Conservation (phyloP, 2,329 filamentous ascomycete genomes). For the Gliomastix tumulicola region DNA sequence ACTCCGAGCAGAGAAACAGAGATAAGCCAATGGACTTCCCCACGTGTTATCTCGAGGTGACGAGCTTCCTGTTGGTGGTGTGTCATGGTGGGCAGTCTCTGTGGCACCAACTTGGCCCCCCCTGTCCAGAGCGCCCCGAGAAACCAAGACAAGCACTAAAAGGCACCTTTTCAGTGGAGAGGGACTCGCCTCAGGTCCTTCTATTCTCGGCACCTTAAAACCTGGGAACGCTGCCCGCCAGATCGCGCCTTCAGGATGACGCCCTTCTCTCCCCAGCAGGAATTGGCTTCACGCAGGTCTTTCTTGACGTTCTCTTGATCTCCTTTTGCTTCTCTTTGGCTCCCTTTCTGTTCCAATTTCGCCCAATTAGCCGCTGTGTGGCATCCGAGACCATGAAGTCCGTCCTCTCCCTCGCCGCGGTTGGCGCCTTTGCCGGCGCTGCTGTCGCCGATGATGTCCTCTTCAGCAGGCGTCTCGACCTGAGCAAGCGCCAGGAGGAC, state of each 20-base stretch:
- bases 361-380: no score
- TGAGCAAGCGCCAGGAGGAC: constrained; percentile 42
- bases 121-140: no score
- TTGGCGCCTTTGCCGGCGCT: constrained; percentile 18
- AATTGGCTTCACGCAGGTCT: not conserved
- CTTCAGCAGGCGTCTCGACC: constrained; percentile 31
- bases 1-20: not conserved
- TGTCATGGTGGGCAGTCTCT: constrained; percentile 1
- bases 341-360: not conserved
- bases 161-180: not conserved
- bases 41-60: no score
- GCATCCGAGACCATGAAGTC: constrained; percentile 8
- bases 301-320: not conserved
- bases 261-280: not conserved
- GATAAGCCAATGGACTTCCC: constrained; percentile 6
- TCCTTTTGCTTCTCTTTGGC: not conserved
- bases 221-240: not conserved
- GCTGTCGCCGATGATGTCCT: constrained; percentile 35
- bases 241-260: not conserved
- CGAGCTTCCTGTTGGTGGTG: not conserved
- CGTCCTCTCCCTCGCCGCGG: constrained; percentile 13
- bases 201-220: not conserved
- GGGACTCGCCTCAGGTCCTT: not conserved
- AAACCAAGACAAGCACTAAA: no score
- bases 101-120: no score